Evolutionary conservation across 306 rosid genomes (phyloP).

Genomic region (Prosopis cineraria): DNA sequence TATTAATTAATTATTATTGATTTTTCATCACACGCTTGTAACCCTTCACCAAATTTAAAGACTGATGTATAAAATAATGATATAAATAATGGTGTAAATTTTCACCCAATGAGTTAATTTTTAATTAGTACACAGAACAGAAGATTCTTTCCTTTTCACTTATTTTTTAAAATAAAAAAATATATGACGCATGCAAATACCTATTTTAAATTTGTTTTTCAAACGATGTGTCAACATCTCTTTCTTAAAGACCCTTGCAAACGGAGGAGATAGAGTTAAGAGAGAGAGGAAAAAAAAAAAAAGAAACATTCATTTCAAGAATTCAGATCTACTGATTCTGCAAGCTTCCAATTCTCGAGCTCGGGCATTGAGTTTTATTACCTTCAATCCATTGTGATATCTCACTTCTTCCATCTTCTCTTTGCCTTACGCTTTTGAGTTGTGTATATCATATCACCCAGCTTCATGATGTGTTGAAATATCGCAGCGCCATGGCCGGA

Average conservation of each 20-base stretch:
- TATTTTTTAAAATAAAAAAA: not conserved
- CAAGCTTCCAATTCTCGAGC: constrained; percentile 3
- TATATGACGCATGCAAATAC: constrained; percentile 6
- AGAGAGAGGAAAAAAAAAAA: too few relatives aligned
- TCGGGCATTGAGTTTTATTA: not conserved
- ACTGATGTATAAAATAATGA: not conserved
- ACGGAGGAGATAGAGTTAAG: constrained; percentile 15
- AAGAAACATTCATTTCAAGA: too few relatives aligned
- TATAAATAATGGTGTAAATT: not conserved
- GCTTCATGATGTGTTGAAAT: not conserved
- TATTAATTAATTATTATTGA: not conserved
- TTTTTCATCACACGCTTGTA: not conserved
- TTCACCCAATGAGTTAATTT: not conserved
- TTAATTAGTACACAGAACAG: not conserved
- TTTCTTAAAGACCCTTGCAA: constrained; percentile 37
- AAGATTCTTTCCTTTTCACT: constrained; percentile 49
- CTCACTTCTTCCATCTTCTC: not conserved
- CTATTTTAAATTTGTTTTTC: not conserved
- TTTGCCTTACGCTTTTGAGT: not conserved
- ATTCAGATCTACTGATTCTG: constrained; percentile 41
- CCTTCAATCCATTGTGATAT: constrained; percentile 21
- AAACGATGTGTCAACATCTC: constrained; percentile 41
- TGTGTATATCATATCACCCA: not conserved
- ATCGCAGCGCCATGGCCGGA: constrained; percentile 25
- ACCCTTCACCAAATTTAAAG: not conserved